Percentiles rank a stretch among this genome's conserved stretches.
Conservation (phyloP, 1,139 yeast species). For the Suhomyces choctaworum region DNA sequence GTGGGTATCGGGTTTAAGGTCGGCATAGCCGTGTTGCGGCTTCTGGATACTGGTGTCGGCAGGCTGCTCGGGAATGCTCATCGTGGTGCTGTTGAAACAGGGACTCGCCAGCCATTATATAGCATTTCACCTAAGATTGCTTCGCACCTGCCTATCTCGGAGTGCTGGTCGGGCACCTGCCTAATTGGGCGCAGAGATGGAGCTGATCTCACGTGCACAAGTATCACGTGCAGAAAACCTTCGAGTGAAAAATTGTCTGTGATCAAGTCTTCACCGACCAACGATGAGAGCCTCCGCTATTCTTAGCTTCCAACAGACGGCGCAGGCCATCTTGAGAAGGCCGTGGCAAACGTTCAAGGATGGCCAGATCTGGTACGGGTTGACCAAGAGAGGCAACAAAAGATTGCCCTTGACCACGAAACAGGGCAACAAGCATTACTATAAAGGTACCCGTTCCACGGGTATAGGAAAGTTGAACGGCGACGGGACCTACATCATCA, state of each 20-base stretch:
- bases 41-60: conserved; percentile 28
- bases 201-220: background rate
- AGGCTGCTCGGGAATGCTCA: conserved; percentile 35
- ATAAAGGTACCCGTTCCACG: conserved; percentile 94
- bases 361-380: conserved; percentile 83
- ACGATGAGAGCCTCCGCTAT: conserved; percentile 57
- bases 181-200: no score
- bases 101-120: conserved; percentile 3
- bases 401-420: conserved; percentile 87
- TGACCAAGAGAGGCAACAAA: conserved; percentile 73
- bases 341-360: conserved; percentile 90
- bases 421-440: conserved; percentile 90
- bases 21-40: conserved; percentile 37
- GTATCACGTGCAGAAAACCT: background rate
- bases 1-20: conserved; percentile 33
- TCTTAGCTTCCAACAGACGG: conserved; percentile 55
- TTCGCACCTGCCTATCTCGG: conserved; percentile 3
- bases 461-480: conserved; percentile 84
- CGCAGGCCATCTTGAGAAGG: conserved; percentile 57
- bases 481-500: conserved; percentile 71
- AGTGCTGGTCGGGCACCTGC: conserved; percentile 10
- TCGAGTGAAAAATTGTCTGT: conserved; percentile 5
- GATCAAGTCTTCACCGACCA: background rate
- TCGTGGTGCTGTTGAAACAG: conserved; percentile 6
- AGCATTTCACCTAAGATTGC: conserved; percentile 6